Base-by-base conservation (phyloP, 257 asterid genomes). In the Nyctanthes arbortristis region DNA sequence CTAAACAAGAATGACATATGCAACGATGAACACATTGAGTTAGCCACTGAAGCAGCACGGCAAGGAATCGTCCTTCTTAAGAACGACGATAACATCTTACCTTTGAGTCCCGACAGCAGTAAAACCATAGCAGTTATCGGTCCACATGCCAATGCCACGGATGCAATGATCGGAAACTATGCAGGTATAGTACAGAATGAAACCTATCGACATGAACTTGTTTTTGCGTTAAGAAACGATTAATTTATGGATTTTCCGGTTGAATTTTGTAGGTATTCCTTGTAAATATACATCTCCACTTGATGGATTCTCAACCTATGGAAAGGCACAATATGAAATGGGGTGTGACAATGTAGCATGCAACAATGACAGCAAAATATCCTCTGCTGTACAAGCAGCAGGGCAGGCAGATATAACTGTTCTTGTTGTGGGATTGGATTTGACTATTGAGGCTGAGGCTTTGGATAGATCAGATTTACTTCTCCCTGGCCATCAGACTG, bases 31-130 rank as follows among this genome's bases (percentile, higher is more conserved):
- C 72, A 86, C 72, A 43, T 56, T 0, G 71, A 76, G 24, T 59
- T 86, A 34, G 92, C 90, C 6, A 55, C 71, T 0, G 77, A 79
- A 34, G 88, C 92, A 22, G 90, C 89, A 12, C 67, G 80, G 7
- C 67, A 84, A 61, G 90, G 93, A 9, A 74, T 81, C 9, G 90
- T 87, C 43, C 78, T 87, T 5, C 76, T 87, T 6, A 84, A 87
- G 67, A 87, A 87, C 29, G 77, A 28, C 0, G 28, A 72, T 6
- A 16, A 57, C 30, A 13, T 75, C 31, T 63, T 87, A 61, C 93
- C 93, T 32, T 61, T 80, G 35, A 47, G 12, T 36, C 5, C 66
- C 0, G 4, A 56, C 0, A 29, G 66, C n/a, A 24, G 70, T 59
- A 65, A 49, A 39, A 70, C 63, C 4, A 24, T 87, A 9, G 86